phyloP scores from a whole-genome alignment of 495 filamentous ascomycete genomes.

The Lindgomyces ingoldianus region DNA sequence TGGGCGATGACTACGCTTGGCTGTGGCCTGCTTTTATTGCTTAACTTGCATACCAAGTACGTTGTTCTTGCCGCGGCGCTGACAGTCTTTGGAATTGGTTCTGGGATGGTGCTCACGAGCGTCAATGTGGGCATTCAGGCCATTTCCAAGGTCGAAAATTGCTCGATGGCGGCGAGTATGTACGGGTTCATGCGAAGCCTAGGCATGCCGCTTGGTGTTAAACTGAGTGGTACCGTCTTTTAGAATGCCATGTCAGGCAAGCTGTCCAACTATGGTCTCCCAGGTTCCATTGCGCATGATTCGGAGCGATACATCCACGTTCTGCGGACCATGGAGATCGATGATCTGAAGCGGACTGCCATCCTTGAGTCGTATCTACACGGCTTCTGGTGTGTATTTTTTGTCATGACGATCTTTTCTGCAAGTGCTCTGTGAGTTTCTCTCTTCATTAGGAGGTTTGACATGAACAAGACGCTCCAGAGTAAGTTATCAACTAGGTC shows the following conservation, averaged over 20 bases:
- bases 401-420: constrained; percentile 1
- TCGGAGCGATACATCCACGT: constrained; percentile 17
- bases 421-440: not conserved
- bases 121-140: constrained; percentile 25
- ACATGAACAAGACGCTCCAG: constrained; percentile 17
- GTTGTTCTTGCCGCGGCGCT: constrained; percentile 51
- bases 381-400: constrained; percentile 10
- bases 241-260: constrained; percentile 14
- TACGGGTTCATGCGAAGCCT: constrained; percentile 21
- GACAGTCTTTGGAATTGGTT: constrained; percentile 49
- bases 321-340: not conserved
- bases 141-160: constrained; percentile 15
- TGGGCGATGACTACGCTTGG: constrained; percentile 55
- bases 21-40: constrained; percentile 49
- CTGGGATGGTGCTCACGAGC: constrained; percentile 41
- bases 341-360: constrained; percentile 5
- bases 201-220: constrained; percentile 17
- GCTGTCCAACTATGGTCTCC: not conserved
- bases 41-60: constrained; percentile 48
- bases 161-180: constrained; percentile 23
- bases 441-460: constrained; percentile 16
- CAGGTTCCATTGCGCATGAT: constrained; percentile 9
- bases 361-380: constrained; percentile 5
- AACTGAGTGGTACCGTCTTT: constrained; percentile 7
- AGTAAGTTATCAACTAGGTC: too few species aligned